phyloP scores from a whole-genome alignment of 2,329 filamentous ascomycete species.

The Coniochaeta sp. region DNA sequence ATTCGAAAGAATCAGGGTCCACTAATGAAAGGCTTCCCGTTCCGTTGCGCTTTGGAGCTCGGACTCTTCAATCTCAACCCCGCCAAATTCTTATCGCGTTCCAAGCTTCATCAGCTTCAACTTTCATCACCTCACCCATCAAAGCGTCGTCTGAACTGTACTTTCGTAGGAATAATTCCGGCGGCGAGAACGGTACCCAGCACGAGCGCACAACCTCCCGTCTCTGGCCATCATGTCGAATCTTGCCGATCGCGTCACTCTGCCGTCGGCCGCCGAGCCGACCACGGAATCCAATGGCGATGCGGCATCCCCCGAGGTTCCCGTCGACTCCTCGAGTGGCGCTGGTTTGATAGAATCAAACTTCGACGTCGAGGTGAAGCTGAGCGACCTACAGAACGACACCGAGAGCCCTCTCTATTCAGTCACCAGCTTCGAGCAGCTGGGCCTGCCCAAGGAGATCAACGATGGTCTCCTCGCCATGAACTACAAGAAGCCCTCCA shows the following conservation, averaged over 20 bases:
- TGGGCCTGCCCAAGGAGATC: slow-evolving; percentile 62
- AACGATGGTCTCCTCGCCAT: slow-evolving; percentile 71
- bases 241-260: slow-evolving; percentile 44
- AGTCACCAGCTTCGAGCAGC: slow-evolving; percentile 73
- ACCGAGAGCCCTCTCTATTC: slow-evolving; percentile 84
- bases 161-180: too few species aligned
- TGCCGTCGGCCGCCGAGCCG: slow-evolving; percentile 23
- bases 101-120: too few species aligned
- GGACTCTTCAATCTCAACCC: too few species aligned
- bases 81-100: too few species aligned
- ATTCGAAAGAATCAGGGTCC: too few species aligned
- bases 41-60: too few species aligned
- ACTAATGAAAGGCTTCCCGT: too few species aligned
- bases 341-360: slow-evolving; percentile 58
- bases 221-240: slow-evolving; percentile 33
- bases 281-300: slow-evolving; percentile 18
- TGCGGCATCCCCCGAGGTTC: not conserved
- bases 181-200: too few species aligned
- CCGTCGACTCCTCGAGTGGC: slow-evolving; percentile 25
- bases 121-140: too few species aligned
- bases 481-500: slow-evolving; percentile 91
- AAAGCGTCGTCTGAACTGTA: too few species aligned
- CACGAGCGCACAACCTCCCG: not conserved
- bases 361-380: slow-evolving; percentile 86
- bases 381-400: slow-evolving; percentile 82